phyloP scores from a whole-genome alignment of 768 basidiomycete genomes.

The Lentinus brumalis region DNA sequence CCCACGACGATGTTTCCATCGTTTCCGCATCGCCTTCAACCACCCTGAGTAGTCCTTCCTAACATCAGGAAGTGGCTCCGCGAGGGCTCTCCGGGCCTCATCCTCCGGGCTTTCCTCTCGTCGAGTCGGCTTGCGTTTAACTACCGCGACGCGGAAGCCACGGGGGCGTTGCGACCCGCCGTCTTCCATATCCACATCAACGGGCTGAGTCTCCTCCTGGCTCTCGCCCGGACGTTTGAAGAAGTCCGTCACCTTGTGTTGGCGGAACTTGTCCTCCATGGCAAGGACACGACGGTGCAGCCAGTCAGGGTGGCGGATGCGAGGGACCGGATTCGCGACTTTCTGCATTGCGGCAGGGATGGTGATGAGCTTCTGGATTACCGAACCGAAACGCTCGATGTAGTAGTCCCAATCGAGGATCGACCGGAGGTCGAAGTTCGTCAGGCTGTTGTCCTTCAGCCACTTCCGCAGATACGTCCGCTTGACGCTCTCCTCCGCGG shows the following conservation, averaged over 20 bases:
- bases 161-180: slow-evolving; percentile 17
- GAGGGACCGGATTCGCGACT: slow-evolving; percentile 92
- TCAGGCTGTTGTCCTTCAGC: slow-evolving; percentile 90
- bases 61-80: slow-evolving; percentile 61
- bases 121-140: slow-evolving; percentile 48
- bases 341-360: slow-evolving; percentile 99
- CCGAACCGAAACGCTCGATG: slow-evolving; percentile 95
- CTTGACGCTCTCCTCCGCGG: slow-evolving; percentile 91
- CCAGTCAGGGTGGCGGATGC: slow-evolving; percentile 98
- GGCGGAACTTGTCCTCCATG: slow-evolving; percentile 94
- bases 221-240: slow-evolving; percentile 54
- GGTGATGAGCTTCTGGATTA: slow-evolving; percentile 98
- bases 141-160: slow-evolving; percentile 52
- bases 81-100: slow-evolving; percentile 25
- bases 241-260: slow-evolving; percentile 97
- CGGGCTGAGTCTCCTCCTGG: slow-evolving; percentile 43
- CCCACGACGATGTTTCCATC: slow-evolving; percentile 70
- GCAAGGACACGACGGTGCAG: slow-evolving; percentile 87
- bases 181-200: slow-evolving; percentile 50
- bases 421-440: slow-evolving; percentile 86
- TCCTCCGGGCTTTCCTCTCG: slow-evolving; percentile 49
- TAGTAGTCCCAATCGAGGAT: slow-evolving; percentile 99
- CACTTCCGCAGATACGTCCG: slow-evolving; percentile 90
- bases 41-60: slow-evolving; percentile 69
- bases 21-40: slow-evolving; percentile 72